Percentiles rank a stretch among this genome's conserved stretches.
Conservation (phyloP, 1,284 basidiomycete genomes). For the Trichosporon faecale region DNA sequence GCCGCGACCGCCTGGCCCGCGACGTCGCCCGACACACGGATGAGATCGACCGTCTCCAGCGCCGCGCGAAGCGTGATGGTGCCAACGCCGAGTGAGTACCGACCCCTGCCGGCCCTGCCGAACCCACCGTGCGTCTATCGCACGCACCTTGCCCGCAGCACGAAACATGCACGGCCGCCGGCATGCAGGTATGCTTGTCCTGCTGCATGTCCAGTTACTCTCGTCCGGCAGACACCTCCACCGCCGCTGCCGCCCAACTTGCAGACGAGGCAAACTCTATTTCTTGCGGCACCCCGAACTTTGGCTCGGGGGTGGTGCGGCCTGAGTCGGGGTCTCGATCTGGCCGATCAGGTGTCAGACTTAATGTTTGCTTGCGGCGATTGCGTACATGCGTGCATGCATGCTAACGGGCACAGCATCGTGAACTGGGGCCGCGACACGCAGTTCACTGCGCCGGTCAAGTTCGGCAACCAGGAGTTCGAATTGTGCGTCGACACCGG, state of each 20-base stretch:
- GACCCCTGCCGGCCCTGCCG: too few species aligned
- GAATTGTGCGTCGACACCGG: slow-evolving; percentile 61
- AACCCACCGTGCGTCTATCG: neutral
- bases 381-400: neutral
- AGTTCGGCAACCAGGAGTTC: slow-evolving; percentile 52
- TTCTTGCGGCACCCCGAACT: neutral
- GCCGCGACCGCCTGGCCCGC: neutral
- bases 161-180: neutral
- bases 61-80: neutral
- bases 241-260: neutral
- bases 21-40: neutral
- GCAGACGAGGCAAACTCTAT: neutral
- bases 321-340: neutral
- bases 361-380: neutral
- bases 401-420: neutral
- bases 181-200: neutral
- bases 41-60: neutral
- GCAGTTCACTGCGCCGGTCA: neutral
- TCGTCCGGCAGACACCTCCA: neutral
- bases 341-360: neutral
- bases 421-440: slow-evolving; percentile 7
- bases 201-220: neutral
- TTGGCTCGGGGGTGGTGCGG: slow-evolving; percentile 3
- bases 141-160: neutral
- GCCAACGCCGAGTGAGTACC: neutral